Evolutionary conservation across 2,329 filamentous ascomycete species (phyloP), one percentile per base, ranked within the genome.

Genomic region (Aspergillus spinulosporus): DNA sequence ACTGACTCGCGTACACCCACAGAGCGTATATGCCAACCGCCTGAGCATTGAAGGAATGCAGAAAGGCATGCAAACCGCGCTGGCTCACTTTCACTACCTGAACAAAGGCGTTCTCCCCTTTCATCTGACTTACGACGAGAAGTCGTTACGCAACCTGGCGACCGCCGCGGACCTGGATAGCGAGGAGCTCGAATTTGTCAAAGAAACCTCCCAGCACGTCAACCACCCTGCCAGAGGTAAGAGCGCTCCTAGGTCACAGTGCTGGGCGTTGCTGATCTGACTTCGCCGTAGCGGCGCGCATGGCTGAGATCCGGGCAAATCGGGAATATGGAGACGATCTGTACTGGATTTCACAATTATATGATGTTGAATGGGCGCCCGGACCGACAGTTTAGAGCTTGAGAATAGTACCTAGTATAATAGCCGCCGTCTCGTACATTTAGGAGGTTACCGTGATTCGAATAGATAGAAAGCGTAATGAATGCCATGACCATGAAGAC

Each of bases 41-140:
- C 26, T 36, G 14, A 57, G 55, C 32, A 57, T 57, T 21, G 39
- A 53, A 29, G 50, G 31, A 15, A 57, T 57, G 55, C 55, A 57
- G 9, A 36, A 26, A 11, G 55, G 55, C n/a, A 57, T 57, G 55
- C 43, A 26, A 7, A 57, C 49, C 3, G 49, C 52, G 45, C 31
- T 57, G 45, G 55, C 55, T 29, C 55, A 57, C 26, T 57, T 57
- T 29, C 55, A 57, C 55, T 57, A 57, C 45, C 55, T 57, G 29
- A 57, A 57, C 32, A 57, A 53, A 42, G 55, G 55, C 32, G 50
- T 57, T 26, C 43, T 53, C 37, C 55, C 55, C 14, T 57, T 57
- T 12, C 49, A 53, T 36, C 32, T 57, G 14, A 57, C 55, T 8
- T 57, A 57, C 48, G 55, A 57, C 40, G 55, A 57, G n/a, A 53